Evolutionary conservation across 2,329 filamentous ascomycete species (phyloP).

Genomic region (Ascochyta koolunga): DNA sequence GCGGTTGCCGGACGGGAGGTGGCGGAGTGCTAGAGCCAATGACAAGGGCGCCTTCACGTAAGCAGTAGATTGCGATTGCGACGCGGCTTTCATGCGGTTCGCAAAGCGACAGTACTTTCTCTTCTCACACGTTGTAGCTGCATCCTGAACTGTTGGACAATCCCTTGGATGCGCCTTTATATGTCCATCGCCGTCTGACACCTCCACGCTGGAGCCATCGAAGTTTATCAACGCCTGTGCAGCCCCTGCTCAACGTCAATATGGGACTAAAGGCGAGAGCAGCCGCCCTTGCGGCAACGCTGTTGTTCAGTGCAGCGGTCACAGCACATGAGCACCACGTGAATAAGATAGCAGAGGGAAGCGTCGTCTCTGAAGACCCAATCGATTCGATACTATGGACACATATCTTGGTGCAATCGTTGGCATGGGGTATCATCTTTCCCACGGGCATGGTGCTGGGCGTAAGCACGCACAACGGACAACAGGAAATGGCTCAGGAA

Average conservation of each 20-base stretch:
- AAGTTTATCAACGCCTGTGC: slow-evolving; percentile 12
- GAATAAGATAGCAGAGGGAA: slow-evolving; percentile 48
- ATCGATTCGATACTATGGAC: slow-evolving; percentile 84
- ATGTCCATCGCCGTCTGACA: slow-evolving; percentile 18
- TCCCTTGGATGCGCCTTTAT: slow-evolving; percentile 3
- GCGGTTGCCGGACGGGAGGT: slow-evolving; percentile 1
- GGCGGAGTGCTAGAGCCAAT: slow-evolving; percentile 26
- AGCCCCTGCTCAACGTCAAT: slow-evolving; percentile 10
- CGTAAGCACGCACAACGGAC: slow-evolving; percentile 55
- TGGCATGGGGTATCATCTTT: slow-evolving; percentile 90
- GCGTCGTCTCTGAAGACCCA: slow-evolving; percentile 45
- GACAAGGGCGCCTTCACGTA: slow-evolving; percentile 31
- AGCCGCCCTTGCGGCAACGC: slow-evolving; percentile 25
- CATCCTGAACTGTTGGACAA: neutral
- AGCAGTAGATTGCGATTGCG: slow-evolving; percentile 31
- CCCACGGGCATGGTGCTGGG: slow-evolving; percentile 95
- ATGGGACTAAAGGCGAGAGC: slow-evolving; percentile 18
- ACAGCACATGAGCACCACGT: slow-evolving; percentile 50
- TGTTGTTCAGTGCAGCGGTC: slow-evolving; percentile 35
- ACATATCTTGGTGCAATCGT: slow-evolving; percentile 86
- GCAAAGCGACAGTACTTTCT: slow-evolving; percentile 12
- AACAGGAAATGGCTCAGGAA: neutral
- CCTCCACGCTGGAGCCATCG: slow-evolving; percentile 25
- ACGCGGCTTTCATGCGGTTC: slow-evolving; percentile 26
- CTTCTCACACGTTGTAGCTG: neutral